Evolutionary conservation across 192 early-diverging fungal species (phyloP).

Genomic region (Paraglomus brasilianum): DNA sequence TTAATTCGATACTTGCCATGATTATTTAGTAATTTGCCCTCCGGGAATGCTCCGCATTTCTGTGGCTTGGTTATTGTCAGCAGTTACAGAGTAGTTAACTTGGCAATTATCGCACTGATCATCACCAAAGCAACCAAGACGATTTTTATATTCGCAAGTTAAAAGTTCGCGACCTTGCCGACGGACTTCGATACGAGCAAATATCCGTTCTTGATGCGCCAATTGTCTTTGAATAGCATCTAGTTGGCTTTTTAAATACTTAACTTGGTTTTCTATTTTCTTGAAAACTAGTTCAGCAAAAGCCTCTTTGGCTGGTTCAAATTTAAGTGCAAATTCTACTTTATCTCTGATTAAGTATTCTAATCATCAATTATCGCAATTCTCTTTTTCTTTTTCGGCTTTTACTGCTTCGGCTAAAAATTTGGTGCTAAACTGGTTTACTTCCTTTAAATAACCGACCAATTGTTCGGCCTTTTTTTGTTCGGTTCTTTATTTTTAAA

Average conservation of each 20-base stretch:
- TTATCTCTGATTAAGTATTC: slow-evolving; percentile 15
- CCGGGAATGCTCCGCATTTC: too few species aligned
- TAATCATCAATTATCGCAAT: neutral
- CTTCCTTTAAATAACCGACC: neutral
- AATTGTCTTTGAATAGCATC: slow-evolving; percentile 7
- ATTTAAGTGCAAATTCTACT: slow-evolving; percentile 16
- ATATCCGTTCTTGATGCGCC: slow-evolving; percentile 8
- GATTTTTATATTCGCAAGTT: neutral
- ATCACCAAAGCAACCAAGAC: slow-evolving; percentile 3
- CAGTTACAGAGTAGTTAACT: slow-evolving; percentile 8
- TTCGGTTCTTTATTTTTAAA: too few species aligned
- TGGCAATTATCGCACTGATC: slow-evolving; percentile 8
- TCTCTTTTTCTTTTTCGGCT: neutral
- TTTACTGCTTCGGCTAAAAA: slow-evolving; percentile 4
- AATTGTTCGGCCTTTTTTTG: slow-evolving; percentile 1
- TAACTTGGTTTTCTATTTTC: slow-evolving; percentile 10
- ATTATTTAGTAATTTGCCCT: slow-evolving; percentile 26
- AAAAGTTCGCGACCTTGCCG: slow-evolving; percentile 5
- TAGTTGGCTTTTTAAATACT: slow-evolving; percentile 12
- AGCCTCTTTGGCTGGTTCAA: slow-evolving; percentile 6
- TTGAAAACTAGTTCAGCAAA: neutral
- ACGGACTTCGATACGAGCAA: neutral
- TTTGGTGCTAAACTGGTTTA: slow-evolving; percentile 15
- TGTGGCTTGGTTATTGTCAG: slow-evolving; percentile 10
- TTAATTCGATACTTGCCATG: slow-evolving; percentile 30